Base-by-base conservation (phyloP, 371 early-diverging fungal species). In the Rhizomucor miehei region DNA sequence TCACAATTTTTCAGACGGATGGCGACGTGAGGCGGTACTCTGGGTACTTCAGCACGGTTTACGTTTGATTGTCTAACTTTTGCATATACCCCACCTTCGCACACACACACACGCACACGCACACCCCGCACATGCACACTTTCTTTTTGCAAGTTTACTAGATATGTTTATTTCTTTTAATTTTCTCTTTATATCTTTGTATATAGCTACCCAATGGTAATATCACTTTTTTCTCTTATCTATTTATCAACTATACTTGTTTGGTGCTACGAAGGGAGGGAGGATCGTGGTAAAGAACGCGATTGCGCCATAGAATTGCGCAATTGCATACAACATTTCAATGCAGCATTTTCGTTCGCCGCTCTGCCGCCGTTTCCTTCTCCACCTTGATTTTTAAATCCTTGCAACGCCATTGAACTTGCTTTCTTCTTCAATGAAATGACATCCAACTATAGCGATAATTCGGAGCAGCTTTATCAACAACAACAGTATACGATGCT, bases 21-120 rank as follows among this genome's bases (percentile, higher is more conserved):
- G 59, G 57, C 53, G 51, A 24, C 60, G 54, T 39, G 63, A 60
- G 29, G 36, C 59, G 2, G 29, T 63, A 24, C 35, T 67, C 25
- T 57, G 57, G 60, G 16, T 63, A 13, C 36, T 67, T 14, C 60
- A 63, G 40, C 53, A 45, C 25, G 56, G 56, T 17, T 41, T 67
- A 38, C 41, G 60, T 43, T 41, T 38, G 54, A 24, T 63, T 34
- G 52, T 63, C 21, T 63, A 51, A 59, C 21, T 17, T 25, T 20
- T 6, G 8, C 12, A 9, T 55, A 55, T 48, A 16, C 19, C 37
- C 12, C 23, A n/a, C n/a, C n/a, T n/a, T n/a, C n/a, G n/a, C n/a
- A n/a, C n/a, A n/a, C n/a, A n/a, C n/a, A n/a, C n/a, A n/a, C n/a
- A n/a, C n/a, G n/a, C n/a, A n/a, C 38, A 37, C 6, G 29, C 29